These are phyloP conservation scores for Otatea glauca DNA, from an alignment of 176 grass and related monocot species.

Conservation along the genomic window DNA sequence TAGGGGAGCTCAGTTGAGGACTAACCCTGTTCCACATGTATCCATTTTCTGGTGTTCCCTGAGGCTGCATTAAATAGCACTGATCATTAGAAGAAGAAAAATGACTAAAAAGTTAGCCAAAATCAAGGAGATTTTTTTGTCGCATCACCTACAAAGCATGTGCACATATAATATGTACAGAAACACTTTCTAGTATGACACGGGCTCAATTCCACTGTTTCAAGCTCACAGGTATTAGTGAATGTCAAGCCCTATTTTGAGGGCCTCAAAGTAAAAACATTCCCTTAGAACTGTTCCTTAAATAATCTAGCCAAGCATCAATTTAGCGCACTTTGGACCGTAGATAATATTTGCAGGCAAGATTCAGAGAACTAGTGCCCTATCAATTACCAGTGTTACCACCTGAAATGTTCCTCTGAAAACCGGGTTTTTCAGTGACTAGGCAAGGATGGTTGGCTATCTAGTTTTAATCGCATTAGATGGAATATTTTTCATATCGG, in stretches of 20 bases:
- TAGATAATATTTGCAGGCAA: neutral
- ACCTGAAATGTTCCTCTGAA: neutral
- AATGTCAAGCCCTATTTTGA: constrained; percentile 21
- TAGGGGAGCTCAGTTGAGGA: constrained; percentile 92
- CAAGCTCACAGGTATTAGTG: neutral
- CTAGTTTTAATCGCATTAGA: constrained; percentile 3
- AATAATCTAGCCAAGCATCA: constrained; percentile 16
- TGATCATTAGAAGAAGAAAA: constrained; percentile 18
- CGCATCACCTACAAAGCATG: constrained; percentile 28
- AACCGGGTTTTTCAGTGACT: neutral
- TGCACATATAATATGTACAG: constrained; percentile 9
- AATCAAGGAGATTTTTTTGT: constrained; percentile 20
- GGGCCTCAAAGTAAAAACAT: constrained; percentile 9
- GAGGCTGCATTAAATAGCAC: constrained; percentile 65
- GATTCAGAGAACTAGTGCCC: neutral
- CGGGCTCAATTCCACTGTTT: neutral
- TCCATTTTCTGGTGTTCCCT: constrained; percentile 94
- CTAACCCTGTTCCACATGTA: constrained; percentile 96
- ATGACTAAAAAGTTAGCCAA: constrained; percentile 18
- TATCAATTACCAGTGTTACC: neutral
- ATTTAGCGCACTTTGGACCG: neutral
- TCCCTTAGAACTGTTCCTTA: constrained; percentile 12
- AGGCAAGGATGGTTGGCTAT: constrained; percentile 7
- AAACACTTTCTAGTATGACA: constrained; percentile 15
- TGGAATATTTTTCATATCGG: neutral